A percentile compares a stretch with the other conserved stretches of the same genome.
Evolutionary conservation across 257 asterid genomes (phyloP).

Genomic region (Petunia secreta): DNA sequence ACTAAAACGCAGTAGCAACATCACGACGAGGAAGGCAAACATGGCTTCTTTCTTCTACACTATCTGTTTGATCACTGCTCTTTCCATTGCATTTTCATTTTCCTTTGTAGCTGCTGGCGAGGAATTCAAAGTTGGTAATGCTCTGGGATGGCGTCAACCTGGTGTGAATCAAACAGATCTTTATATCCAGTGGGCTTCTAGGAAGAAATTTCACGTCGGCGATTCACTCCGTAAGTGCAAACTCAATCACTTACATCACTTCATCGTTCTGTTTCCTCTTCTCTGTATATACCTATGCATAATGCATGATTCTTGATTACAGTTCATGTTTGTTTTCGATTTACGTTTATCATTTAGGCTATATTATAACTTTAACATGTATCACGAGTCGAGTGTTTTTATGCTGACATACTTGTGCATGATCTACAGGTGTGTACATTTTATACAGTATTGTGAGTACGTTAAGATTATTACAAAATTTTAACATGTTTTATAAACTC

Average conservation of each 20-base stretch:
- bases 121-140: conserved; percentile 72
- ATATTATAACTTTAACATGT: too few species aligned
- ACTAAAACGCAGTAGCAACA: not conserved
- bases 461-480: too few species aligned
- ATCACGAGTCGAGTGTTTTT: too few species aligned
- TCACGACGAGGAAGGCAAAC: not conserved
- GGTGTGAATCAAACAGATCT: conserved; percentile 45
- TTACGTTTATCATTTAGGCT: too few species aligned
- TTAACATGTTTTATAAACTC: not conserved
- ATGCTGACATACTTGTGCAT: too few species aligned
- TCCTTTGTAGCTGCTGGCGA: conserved; percentile 37
- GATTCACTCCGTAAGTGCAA: conserved; percentile 69
- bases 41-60: conserved; percentile 34
- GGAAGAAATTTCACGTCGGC: conserved; percentile 55
- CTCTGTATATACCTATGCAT: too few species aligned
- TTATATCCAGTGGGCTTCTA: conserved; percentile 58
- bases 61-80: conserved; percentile 28
- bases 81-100: conserved; percentile 27
- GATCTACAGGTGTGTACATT: too few species aligned
- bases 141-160: conserved; percentile 63
- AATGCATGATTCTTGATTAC: too few species aligned
- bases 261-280: too few species aligned
- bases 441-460: too few species aligned
- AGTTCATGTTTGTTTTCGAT: too few species aligned
- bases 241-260: too few species aligned